Evolutionary conservation across 1,139 yeast genomes (phyloP).

Genomic region (Magnusiomyces fungicola): DNA sequence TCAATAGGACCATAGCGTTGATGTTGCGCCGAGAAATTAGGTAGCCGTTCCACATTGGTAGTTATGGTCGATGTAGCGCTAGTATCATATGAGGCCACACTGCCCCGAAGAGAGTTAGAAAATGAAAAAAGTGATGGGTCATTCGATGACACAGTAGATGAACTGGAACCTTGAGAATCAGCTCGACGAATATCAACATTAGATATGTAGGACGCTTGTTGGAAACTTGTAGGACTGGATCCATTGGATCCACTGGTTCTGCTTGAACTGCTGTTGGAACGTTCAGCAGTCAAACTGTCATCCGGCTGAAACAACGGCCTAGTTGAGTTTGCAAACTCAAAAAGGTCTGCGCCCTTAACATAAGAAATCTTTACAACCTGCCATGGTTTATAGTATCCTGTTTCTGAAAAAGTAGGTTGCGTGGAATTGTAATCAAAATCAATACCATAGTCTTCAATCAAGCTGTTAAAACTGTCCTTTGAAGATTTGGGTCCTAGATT

Average conservation of each 20-base stretch:
- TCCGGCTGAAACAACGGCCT: neutral
- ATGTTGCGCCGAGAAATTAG: neutral
- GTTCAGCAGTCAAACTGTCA: neutral
- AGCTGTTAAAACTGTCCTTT: neutral
- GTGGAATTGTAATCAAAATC: too few relatives aligned
- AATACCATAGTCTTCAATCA: neutral
- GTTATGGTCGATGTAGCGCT: neutral
- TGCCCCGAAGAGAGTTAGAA: neutral
- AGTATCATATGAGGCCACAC: neutral
- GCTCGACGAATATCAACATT: conserved; percentile 1
- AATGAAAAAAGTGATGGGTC: neutral
- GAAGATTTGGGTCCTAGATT: neutral
- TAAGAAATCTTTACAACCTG: conserved; percentile 5
- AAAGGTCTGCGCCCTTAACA: neutral
- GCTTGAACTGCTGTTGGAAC: neutral
- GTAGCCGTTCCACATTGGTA: too few relatives aligned
- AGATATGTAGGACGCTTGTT: neutral
- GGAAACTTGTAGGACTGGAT: neutral
- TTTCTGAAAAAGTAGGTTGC: neutral
- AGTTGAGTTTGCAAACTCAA: neutral
- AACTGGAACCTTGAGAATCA: neutral
- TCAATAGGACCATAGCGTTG: neutral
- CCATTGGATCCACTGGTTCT: neutral
- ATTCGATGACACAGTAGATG: neutral
- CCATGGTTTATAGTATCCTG: conserved; percentile 2